These are phyloP conservation scores for Amphicarpaea edgeworthii DNA, from an alignment of 306 rosid species.

Conservation along the genomic window DNA sequence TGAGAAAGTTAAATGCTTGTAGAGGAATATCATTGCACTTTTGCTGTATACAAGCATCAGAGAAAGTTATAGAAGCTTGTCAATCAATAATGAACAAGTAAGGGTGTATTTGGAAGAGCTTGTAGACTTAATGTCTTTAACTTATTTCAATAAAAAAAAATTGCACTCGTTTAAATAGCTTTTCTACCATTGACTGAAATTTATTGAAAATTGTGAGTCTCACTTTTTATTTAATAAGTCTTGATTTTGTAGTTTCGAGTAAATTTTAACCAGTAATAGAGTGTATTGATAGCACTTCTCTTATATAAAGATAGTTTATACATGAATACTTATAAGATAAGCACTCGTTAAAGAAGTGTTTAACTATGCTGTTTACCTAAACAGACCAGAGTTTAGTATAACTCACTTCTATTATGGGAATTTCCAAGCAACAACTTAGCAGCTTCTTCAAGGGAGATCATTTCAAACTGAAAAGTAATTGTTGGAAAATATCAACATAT, in stretches of 20 bases:
- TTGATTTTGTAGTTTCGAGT: neutral
- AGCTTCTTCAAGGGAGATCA: conserved; percentile 84
- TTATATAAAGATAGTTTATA: neutral
- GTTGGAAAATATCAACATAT: conserved; percentile 21
- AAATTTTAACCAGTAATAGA: neutral
- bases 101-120: neutral
- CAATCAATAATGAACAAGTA: neutral
- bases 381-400: neutral
- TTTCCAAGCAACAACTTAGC: conserved; percentile 78
- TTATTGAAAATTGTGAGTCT: neutral
- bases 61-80: too few relatives aligned
- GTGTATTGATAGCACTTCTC: neutral
- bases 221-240: neutral
- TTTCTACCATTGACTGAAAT: neutral
- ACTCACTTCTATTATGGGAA: conserved; percentile 71
- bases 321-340: neutral
- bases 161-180: neutral
- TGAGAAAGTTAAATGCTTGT: conserved; percentile 20
- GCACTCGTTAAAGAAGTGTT: neutral
- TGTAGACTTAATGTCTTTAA: neutral
- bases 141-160: too few relatives aligned
- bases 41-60: too few relatives aligned
- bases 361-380: neutral
- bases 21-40: too few relatives aligned
- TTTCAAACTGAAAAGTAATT: conserved; percentile 50